These are phyloP conservation scores for Beta corolliflora DNA, from an alignment of 179 eudicot genomes.

Conservation along the genomic window DNA sequence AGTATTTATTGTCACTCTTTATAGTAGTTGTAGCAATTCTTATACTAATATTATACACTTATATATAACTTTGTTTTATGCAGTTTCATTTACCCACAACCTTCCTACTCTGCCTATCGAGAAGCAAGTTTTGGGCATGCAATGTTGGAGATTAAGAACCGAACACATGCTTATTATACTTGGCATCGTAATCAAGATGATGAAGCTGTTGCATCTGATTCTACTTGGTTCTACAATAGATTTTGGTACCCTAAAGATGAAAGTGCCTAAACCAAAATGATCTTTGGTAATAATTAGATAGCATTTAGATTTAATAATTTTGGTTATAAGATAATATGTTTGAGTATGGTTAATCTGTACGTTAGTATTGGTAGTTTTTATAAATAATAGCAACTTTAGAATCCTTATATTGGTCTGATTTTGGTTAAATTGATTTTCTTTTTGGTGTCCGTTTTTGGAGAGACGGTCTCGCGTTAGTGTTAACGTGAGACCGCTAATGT, in stretches of 20 bases:
- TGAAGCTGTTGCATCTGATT: conserved; percentile 39
- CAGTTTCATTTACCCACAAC: conserved; percentile 48
- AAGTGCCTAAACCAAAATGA: background rate
- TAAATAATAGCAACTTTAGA: too few species aligned
- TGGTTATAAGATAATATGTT: too few species aligned
- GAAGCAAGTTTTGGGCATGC: conserved; percentile 60
- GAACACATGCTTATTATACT: conserved; percentile 48
- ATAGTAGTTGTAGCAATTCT: too few species aligned
- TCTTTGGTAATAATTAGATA: too few species aligned
- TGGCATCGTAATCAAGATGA: conserved; percentile 59
- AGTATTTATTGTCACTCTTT: background rate
- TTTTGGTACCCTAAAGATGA: conserved; percentile 39
- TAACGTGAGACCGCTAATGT: too few species aligned
- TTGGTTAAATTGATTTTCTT: too few species aligned
- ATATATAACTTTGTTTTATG: background rate
- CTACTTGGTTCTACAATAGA: conserved; percentile 44
- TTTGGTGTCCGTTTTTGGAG: too few species aligned
- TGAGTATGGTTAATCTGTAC: too few species aligned
- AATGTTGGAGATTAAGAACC: conserved; percentile 46
- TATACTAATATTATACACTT: background rate
- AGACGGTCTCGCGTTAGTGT: too few species aligned
- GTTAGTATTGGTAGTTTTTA: too few species aligned
- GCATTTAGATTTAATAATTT: too few species aligned
- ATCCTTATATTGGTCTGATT: too few species aligned
- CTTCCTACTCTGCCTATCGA: conserved; percentile 45